Percentiles rank a stretch among this genome's conserved stretches.
Conservation (phyloP, 2,329 filamentous ascomycete species). For the Penicillium occitanis region DNA sequence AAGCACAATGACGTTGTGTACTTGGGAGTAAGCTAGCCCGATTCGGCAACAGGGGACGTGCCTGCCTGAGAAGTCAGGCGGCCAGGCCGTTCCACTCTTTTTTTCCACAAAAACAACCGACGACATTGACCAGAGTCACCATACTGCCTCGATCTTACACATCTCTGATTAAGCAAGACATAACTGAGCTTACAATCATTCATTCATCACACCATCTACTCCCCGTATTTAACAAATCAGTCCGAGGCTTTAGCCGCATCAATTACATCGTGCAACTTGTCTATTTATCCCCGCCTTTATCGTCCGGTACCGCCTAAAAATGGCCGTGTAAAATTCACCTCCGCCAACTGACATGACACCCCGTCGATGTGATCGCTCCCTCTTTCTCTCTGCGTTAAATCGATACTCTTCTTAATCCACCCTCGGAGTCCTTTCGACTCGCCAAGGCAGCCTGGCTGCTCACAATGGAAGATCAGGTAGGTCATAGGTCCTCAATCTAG, state of each 20-base stretch:
- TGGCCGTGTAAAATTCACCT: slow-evolving; percentile 19
- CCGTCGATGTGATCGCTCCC: slow-evolving; percentile 13
- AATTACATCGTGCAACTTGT: not conserved
- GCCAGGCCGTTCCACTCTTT: slow-evolving; percentile 7
- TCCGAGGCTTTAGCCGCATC: not conserved
- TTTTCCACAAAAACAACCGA: slow-evolving; percentile 22
- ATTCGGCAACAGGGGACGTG: slow-evolving; percentile 14
- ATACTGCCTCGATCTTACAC: not conserved
- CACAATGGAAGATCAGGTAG: slow-evolving; percentile 48
- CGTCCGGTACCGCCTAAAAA: slow-evolving; percentile 13
- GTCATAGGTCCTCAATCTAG: slow-evolving; percentile 8
- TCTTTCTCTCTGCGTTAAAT: not conserved
- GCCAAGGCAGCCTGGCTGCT: slow-evolving; percentile 39
- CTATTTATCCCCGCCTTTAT: not conserved
- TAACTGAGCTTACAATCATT: no score
- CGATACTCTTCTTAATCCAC: not conserved
- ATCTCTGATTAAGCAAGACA: not conserved
- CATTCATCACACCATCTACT: not conserved
- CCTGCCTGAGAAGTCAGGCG: slow-evolving; percentile 10
- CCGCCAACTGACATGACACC: slow-evolving; percentile 16
- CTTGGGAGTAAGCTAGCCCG: slow-evolving; percentile 24
- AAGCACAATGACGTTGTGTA: not conserved
- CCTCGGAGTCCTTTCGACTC: slow-evolving; percentile 26
- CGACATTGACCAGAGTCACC: not conserved
- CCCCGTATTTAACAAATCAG: not conserved